Evolutionary conservation across 768 basidiomycete species (phyloP), one percentile per base, ranked within the genome.

Genomic region (Tricholoma furcatifolium): DNA sequence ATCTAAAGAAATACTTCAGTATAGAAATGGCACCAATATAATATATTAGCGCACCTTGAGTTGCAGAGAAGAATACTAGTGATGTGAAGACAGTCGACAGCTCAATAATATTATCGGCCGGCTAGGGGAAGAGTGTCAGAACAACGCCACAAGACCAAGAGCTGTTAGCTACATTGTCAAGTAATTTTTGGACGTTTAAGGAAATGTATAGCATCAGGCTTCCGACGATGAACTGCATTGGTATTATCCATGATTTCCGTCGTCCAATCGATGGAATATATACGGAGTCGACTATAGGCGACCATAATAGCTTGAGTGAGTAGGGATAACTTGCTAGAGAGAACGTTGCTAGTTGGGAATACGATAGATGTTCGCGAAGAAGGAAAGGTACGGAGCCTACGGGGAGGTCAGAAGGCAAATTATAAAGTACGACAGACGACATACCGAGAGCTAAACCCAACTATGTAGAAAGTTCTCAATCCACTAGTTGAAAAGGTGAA

Each of bases 221-320:
- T 38, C 93, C 97, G 45, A 98, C 89, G 58, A 93, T 83, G 30
- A 86, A 67, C 67, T 99, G 97, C 80, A 99, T 97, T 40, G 97
- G 97, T 56, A 98, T 87, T 60, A 99, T 98, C 97, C 97, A 99
- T 56, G 92, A 94, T 70, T 98, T 99, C 58, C 97, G 80, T 45
- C 97, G 86, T n/a, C 97, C 97, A 56, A 95, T 60, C 38, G 83
- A 86, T 34, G 83, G 72, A 62, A 88, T 75, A 69, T 88, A 99
- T 58, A 88, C 75, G 2, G 96, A 91, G 65, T 99, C 97, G 50
- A 99, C 93, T 56, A 99, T 88, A 47, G 97, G 97, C 6, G 93
- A 96, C 95, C 96, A 98, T 58, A 98, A 69, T 55, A 99, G 70
- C 73, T 99, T 99, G 63, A 99, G 83, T 18, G 93, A 97, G 74